Percentiles rank a stretch among this genome's conserved stretches.
phyloP scores from a whole-genome alignment of 176 grass and related monocot genomes.

The Eragrostis curvula region DNA sequence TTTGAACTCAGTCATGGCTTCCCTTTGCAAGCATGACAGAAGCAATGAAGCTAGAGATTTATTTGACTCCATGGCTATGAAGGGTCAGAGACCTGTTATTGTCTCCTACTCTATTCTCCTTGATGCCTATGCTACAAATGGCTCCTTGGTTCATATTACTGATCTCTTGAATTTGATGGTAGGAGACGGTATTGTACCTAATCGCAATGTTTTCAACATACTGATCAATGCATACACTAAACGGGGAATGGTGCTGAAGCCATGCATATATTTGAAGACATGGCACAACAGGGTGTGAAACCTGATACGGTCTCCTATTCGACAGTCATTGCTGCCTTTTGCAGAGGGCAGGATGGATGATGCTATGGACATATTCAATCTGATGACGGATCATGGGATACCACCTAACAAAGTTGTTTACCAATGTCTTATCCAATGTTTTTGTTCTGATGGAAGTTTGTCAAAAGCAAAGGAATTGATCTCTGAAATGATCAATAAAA shows the following conservation, averaged over 20 bases:
- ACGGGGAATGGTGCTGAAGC: background rate
- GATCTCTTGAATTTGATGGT: constrained; percentile 15
- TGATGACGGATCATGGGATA: constrained; percentile 17
- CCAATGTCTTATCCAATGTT: background rate
- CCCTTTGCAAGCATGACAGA: constrained; percentile 28
- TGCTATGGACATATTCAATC: constrained; percentile 5
- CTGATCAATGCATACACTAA: constrained; percentile 10
- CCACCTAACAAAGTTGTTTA: background rate
- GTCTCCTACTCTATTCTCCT: background rate
- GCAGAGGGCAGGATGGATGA: constrained; percentile 33
- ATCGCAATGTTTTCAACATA: background rate
- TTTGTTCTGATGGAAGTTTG: constrained; percentile 29
- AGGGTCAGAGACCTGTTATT: background rate
- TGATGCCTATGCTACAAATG: background rate
- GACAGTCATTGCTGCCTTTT: constrained; percentile 5
- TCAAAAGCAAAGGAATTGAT: constrained; percentile 29
- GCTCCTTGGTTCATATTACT: background rate
- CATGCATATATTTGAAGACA: constrained; percentile 1
- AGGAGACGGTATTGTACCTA: background rate
- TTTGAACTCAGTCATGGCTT: background rate
- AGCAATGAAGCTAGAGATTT: constrained; percentile 13
- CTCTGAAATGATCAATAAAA: constrained; percentile 32
- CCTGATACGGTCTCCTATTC: background rate
- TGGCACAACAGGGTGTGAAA: constrained; percentile 2
- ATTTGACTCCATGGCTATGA: constrained; percentile 14